Evolutionary conservation across 768 basidiomycete genomes (phyloP).

Genomic region (Trametes cingulata): DNA sequence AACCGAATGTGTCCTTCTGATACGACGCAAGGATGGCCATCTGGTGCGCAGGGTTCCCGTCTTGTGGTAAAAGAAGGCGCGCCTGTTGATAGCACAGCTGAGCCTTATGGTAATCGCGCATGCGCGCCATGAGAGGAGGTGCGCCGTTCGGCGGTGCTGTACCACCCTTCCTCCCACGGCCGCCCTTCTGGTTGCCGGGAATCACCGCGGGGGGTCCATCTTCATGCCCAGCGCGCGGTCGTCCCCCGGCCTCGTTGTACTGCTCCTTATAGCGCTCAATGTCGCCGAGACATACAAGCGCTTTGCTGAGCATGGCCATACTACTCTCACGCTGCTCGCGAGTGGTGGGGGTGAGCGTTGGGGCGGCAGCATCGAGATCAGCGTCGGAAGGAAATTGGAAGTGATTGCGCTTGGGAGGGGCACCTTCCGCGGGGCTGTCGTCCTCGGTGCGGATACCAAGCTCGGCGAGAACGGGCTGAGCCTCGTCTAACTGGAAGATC

Average conservation of each 20-base stretch:
- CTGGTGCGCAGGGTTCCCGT: conserved; percentile 95
- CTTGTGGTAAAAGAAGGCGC: conserved; percentile 74
- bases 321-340: conserved; percentile 58
- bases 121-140: conserved; percentile 40
- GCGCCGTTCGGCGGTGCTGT: conserved; percentile 42
- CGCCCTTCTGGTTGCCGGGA: conserved; percentile 36
- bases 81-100: conserved; percentile 86
- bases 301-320: conserved; percentile 81
- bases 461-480: conserved; percentile 52
- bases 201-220: conserved; percentile 42
- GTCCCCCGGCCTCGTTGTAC: conserved; percentile 73
- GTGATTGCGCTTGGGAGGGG: conserved; percentile 50
- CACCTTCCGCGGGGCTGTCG: conserved; percentile 29
- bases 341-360: conserved; percentile 38
- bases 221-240: conserved; percentile 69
- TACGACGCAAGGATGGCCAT: conserved; percentile 91
- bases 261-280: conserved; percentile 92
- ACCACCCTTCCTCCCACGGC: conserved; percentile 52
- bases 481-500: conserved; percentile 69
- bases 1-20: conserved; percentile 76
- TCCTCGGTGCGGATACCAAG: conserved; percentile 50
- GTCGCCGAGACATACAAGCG: conserved; percentile 90
- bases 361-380: conserved; percentile 36
- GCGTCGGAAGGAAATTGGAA: conserved; percentile 62
- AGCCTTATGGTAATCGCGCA: conserved; percentile 72